phyloP scores from a whole-genome alignment of 2,329 filamentous ascomycete species.

The Thermomyces lanuginosus region DNA sequence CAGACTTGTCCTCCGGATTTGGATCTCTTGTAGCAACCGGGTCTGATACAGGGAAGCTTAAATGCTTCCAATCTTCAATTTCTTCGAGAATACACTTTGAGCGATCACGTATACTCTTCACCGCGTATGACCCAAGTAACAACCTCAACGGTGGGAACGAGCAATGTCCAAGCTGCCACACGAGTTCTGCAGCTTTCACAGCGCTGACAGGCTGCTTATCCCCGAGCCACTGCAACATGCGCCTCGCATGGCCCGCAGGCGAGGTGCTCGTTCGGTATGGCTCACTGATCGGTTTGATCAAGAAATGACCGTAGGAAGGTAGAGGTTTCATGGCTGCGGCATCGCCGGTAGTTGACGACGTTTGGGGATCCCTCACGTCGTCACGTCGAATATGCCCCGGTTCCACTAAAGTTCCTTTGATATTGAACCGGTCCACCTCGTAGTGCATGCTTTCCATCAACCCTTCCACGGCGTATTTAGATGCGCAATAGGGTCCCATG shows the following conservation, averaged over 20 bases:
- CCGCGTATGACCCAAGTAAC: slow-evolving; percentile 81
- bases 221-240: slow-evolving; percentile 88
- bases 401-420: slow-evolving; percentile 86
- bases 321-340: slow-evolving; percentile 35
- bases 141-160: slow-evolving; percentile 78
- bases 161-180: slow-evolving; percentile 91
- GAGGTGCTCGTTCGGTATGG: slow-evolving; percentile 63
- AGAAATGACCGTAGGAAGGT: slow-evolving; percentile 79
- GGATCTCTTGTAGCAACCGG: slow-evolving; percentile 10
- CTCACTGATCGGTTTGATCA: slow-evolving; percentile 70
- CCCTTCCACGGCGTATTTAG: slow-evolving; percentile 92
- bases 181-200: slow-evolving; percentile 78
- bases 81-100: slow-evolving; percentile 86
- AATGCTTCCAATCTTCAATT: slow-evolving; percentile 80
- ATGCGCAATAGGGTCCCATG: slow-evolving; percentile 84
- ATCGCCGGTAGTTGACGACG: slow-evolving; percentile 13
- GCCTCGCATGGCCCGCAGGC: slow-evolving; percentile 71
- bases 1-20: slow-evolving; percentile 1
- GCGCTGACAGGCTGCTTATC: slow-evolving; percentile 85
- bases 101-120: slow-evolving; percentile 85
- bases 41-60: slow-evolving; percentile 46
- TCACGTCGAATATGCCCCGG: slow-evolving; percentile 78
- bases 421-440: slow-evolving; percentile 78
- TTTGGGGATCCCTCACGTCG: slow-evolving; percentile 35
- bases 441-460: slow-evolving; percentile 94